These are phyloP conservation scores for Pezicula carpinea DNA, from an alignment of 2,329 filamentous ascomycete species.

Conservation along the genomic window DNA sequence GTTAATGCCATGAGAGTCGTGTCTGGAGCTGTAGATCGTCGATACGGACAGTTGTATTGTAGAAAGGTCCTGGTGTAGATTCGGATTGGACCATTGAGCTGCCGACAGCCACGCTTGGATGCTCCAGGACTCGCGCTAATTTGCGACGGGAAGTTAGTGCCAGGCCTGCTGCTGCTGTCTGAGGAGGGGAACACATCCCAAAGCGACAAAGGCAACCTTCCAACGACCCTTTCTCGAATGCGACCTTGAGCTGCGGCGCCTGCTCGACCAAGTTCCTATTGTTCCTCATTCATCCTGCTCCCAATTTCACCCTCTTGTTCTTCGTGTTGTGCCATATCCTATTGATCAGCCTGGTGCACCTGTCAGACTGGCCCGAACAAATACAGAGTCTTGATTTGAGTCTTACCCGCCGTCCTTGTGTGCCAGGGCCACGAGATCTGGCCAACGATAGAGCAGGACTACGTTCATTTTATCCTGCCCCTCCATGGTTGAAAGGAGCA, in stretches of 20 bases:
- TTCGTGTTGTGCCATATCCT: background rate
- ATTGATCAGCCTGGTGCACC: slow-evolving; percentile 1
- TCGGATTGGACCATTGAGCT: too few relatives aligned
- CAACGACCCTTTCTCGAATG: background rate
- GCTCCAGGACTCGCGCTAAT: too few relatives aligned
- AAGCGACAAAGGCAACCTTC: background rate
- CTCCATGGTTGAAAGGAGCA: background rate
- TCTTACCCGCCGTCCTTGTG: background rate
- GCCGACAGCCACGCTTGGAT: too few relatives aligned
- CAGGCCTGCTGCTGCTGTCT: too few relatives aligned
- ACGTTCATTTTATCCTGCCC: background rate
- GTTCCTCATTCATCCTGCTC: background rate
- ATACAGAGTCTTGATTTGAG: background rate
- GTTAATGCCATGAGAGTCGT: too few relatives aligned
- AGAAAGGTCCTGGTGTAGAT: too few relatives aligned
- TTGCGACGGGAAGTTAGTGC: too few relatives aligned
- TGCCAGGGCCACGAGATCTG: background rate
- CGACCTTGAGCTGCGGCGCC: background rate
- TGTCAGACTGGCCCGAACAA: background rate
- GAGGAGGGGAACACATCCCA: background rate
- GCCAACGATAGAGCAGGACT: background rate
- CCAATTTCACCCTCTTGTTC: background rate
- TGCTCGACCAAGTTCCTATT: background rate
- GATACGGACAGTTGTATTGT: too few relatives aligned
- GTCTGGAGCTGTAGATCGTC: too few relatives aligned